A percentile compares a stretch with the other conserved stretches of the same genome.
Conservation (phyloP, 495 filamentous ascomycete genomes). For the Penicillium psychrofluorescens region DNA sequence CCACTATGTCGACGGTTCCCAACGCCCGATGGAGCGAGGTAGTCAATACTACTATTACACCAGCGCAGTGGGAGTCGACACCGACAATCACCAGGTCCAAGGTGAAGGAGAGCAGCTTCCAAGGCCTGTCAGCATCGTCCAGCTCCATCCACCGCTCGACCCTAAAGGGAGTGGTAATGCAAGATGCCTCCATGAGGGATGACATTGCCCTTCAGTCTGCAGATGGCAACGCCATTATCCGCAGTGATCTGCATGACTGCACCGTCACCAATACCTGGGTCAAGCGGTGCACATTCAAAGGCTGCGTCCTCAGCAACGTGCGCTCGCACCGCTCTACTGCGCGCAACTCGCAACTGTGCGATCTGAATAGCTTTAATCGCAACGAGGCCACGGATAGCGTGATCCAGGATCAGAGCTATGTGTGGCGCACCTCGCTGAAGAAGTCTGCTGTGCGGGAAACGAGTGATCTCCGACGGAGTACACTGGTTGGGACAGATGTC, state of each 20-base stretch:
- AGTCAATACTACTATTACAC: neutral
- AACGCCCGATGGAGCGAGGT: too few relatives aligned
- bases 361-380: constrained; percentile 9
- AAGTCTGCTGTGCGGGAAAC: constrained; percentile 12
- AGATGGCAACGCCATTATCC: constrained; percentile 11
- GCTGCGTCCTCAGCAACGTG: constrained; percentile 12
- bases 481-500: constrained; percentile 9
- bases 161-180: constrained; percentile 1
- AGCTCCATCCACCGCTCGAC: constrained; percentile 7
- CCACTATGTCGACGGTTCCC: constrained; percentile 21
- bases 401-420: constrained; percentile 6
- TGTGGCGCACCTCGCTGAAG: constrained; percentile 7
- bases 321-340: constrained; percentile 4
- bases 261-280: constrained; percentile 10
- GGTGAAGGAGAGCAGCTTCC: constrained; percentile 11
- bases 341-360: constrained; percentile 6
- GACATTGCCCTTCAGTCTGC: neutral
- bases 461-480: constrained; percentile 7
- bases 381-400: constrained; percentile 16
- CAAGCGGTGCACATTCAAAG: constrained; percentile 7
- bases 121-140: constrained; percentile 7
- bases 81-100: constrained; percentile 12
- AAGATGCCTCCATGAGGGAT: neutral
- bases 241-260: constrained; percentile 13
- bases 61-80: constrained; percentile 1